These are phyloP conservation scores for Lyophyllum shimeji DNA, from an alignment of 768 basidiomycete genomes.

Conservation along the genomic window DNA sequence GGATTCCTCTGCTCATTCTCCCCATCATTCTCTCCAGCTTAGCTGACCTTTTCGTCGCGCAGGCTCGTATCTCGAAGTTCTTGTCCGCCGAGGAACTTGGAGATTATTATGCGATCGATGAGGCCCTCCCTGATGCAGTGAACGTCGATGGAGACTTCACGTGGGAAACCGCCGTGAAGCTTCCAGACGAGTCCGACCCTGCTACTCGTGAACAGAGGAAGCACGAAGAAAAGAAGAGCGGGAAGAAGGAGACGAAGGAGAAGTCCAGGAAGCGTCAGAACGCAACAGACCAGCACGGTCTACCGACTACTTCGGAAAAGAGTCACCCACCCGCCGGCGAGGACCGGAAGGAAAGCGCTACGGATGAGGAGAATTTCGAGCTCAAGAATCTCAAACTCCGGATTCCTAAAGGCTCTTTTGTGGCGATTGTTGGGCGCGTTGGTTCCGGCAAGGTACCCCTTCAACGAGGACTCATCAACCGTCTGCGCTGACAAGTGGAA, in stretches of 20 bases:
- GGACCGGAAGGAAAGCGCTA: constrained; percentile 15
- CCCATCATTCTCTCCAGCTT: constrained; percentile 51
- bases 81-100: constrained; percentile 55
- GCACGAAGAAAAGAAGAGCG: constrained; percentile 11
- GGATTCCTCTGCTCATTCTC: constrained; percentile 55
- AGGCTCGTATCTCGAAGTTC: constrained; percentile 47
- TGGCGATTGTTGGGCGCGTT: constrained; percentile 74
- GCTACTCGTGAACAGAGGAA: constrained; percentile 13
- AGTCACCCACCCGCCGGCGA: constrained; percentile 14
- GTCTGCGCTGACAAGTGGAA: neutral
- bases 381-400: constrained; percentile 45
- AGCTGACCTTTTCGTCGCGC: constrained; percentile 50
- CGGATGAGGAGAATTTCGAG: constrained; percentile 44
- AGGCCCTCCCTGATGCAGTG: constrained; percentile 36
- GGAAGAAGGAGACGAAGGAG: constrained; percentile 14
- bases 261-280: constrained; percentile 18
- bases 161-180: constrained; percentile 42
- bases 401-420: constrained; percentile 55
- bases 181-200: constrained; percentile 12
- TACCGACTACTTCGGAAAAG: constrained; percentile 20
- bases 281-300: constrained; percentile 18
- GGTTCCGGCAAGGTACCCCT: constrained; percentile 64
- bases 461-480: neutral
- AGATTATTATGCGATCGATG: constrained; percentile 45
- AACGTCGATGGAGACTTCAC: constrained; percentile 49